Evolutionary conservation across 176 grass and related monocot genomes (phyloP).

Genomic region (Carex pumila): DNA sequence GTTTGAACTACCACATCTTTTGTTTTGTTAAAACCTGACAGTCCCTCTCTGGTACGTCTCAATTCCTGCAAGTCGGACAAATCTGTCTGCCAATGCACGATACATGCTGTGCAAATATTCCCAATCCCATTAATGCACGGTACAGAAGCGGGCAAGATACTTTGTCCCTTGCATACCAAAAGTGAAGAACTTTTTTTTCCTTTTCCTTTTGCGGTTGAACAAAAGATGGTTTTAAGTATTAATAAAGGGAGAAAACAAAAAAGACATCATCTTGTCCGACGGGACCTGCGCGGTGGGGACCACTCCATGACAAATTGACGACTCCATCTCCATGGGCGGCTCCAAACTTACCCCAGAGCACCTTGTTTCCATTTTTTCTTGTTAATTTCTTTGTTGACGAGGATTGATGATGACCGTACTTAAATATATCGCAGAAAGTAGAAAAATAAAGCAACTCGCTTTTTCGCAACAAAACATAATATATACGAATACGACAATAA

Average conservation of each 20-base stretch:
- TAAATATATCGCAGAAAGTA: not conserved
- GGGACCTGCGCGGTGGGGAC: not conserved
- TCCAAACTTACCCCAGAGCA: not conserved
- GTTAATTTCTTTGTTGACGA: not conserved
- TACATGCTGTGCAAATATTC: too few species aligned
- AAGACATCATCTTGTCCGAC: not conserved
- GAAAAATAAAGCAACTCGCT: not conserved
- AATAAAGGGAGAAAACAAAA: not conserved
- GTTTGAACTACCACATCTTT: not conserved
- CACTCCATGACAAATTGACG: conserved; percentile 1
- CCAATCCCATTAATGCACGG: too few species aligned
- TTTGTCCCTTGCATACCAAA: not conserved
- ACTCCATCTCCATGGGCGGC: not conserved
- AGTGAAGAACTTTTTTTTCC: not conserved
- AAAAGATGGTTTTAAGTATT: not conserved
- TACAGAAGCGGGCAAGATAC: not conserved
- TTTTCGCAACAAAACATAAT: not conserved
- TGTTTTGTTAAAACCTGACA: not conserved
- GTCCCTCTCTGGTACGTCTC: not conserved
- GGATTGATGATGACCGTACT: not conserved
- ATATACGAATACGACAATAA: not conserved
- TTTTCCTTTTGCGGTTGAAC: not conserved
- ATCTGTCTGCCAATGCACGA: not conserved
- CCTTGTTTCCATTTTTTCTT: conserved; percentile 15
- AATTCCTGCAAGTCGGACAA: not conserved